Conservation (phyloP, 2,329 filamentous ascomycete genomes). For the Coleophoma crateriformis region DNA sequence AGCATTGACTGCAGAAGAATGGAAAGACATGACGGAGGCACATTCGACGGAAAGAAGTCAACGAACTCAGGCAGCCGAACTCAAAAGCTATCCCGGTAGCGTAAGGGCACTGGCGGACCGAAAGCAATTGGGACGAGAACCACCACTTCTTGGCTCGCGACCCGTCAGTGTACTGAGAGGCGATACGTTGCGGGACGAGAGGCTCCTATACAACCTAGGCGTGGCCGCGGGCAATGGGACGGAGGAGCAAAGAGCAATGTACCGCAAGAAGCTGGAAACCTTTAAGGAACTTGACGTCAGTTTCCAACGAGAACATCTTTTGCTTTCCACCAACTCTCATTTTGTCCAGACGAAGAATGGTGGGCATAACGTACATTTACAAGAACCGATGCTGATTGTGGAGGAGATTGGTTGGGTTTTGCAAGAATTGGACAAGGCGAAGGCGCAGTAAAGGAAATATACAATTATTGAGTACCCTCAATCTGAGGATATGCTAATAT, state of each 20-base stretch:
- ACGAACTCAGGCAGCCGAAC: conserved; percentile 4
- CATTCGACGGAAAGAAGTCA: background rate
- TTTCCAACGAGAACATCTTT: background rate
- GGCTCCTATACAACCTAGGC: background rate
- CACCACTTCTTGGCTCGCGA: background rate
- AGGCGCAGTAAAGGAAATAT: no score
- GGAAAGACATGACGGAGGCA: background rate
- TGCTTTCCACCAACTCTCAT: background rate
- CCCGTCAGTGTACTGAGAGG: background rate
- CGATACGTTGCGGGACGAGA: background rate
- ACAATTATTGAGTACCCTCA: no score
- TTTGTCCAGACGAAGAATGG: background rate
- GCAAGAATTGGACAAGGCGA: no score
- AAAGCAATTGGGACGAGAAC: background rate
- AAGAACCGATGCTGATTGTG: background rate
- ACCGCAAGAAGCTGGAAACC: background rate
- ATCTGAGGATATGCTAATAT: no score
- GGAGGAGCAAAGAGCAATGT: background rate
- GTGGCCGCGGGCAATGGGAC: background rate
- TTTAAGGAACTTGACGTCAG: background rate
- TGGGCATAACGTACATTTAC: background rate
- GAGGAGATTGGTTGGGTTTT: conserved; percentile 9
- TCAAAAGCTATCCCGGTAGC: background rate
- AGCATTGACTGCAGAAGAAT: conserved; percentile 5
- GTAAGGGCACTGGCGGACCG: background rate